Evolutionary conservation across 352 stramenopile species (phyloP), one percentile per base, ranked within the genome.

Genomic region (Pythium pectinolyticum): DNA sequence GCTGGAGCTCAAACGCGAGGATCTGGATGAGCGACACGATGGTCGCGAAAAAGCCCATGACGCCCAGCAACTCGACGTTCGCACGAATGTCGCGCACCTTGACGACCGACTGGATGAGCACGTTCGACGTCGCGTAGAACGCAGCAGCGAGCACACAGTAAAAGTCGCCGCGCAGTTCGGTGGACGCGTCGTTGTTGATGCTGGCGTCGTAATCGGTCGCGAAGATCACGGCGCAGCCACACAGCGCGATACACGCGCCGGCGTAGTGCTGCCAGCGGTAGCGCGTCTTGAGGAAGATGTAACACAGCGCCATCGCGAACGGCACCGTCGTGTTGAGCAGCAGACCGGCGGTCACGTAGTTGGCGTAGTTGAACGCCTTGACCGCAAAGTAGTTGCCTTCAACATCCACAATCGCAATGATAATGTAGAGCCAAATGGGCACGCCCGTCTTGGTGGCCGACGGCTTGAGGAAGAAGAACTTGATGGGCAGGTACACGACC

Each of bases 371-470:
- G 75, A 83, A 87, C 15, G 78, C 78, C 64, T 88, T 86, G 66
- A 90, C 76, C 22, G 73, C 70, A 48, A 84, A 90, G 73, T 84
- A 88, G 75, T 90, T 88, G 67, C 66, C 81, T 61, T 90, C 77
- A 37, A 88, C 81, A 63, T 90, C 78, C 9, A 85, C 78, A 14
- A 78, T 52, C 15, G 64, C 81, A 41, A 88, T 61, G 40, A 90
- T 57, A 41, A 77, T 59, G 77, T 87, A 90, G 70, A 82, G 86
- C 78, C 78, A 88, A 62, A 77, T 79, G 5, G 67, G 63, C 3
- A 87, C 52, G 28, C 71, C 66, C 10, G 74, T 77, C 35, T 60
- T 64, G 30, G 43, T 48, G 25, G 50, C n/a, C n/a, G n/a, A 32
- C 24, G 67, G 56, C 46, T 63, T 63, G 51, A 72, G 74, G 39